These are phyloP conservation scores for Whalleya microplaca DNA, from an alignment of 2,329 filamentous ascomycete genomes.

Conservation along the genomic window DNA sequence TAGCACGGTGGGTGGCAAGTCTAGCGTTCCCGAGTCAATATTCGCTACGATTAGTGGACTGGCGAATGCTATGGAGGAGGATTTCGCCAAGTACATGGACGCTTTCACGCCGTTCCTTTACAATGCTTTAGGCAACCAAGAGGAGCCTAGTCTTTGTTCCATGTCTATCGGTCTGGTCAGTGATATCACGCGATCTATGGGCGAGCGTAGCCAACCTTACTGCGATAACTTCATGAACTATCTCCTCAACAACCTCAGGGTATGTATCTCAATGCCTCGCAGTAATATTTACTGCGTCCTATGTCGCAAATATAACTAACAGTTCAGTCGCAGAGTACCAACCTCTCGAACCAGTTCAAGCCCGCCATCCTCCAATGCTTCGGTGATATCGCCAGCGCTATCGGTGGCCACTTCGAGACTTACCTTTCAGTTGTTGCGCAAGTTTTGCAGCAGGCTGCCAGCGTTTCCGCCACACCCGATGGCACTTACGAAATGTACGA, in stretches of 20 bases:
- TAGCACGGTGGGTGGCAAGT: conserved; percentile 77
- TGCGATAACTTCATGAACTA: conserved; percentile 99
- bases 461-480: conserved; percentile 77
- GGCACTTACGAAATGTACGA: conserved; percentile 94
- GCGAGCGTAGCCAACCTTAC: conserved; percentile 88
- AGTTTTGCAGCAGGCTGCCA: conserved; percentile 90
- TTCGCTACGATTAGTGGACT: conserved; percentile 93
- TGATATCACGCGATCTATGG: conserved; percentile 90
- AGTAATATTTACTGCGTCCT: not conserved
- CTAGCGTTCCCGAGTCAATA: conserved; percentile 89
- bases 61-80: conserved; percentile 86
- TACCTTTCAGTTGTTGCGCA: conserved; percentile 92
- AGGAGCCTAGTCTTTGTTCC: conserved; percentile 90
- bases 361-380: conserved; percentile 97
- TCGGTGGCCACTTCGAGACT: conserved; percentile 87
- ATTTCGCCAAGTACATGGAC: conserved; percentile 98
- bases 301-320: conserved; percentile 37
- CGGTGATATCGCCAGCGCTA: conserved; percentile 94
- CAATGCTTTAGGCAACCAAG: conserved; percentile 92
- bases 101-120: conserved; percentile 90
- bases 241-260: conserved; percentile 86
- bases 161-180: conserved; percentile 98
- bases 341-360: conserved; percentile 95
- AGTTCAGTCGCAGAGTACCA: conserved; percentile 63
- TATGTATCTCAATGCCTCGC: conserved; percentile 45